Conservation (phyloP, 2,329 filamentous ascomycete genomes). For the Nigrograna mackinnonii region DNA sequence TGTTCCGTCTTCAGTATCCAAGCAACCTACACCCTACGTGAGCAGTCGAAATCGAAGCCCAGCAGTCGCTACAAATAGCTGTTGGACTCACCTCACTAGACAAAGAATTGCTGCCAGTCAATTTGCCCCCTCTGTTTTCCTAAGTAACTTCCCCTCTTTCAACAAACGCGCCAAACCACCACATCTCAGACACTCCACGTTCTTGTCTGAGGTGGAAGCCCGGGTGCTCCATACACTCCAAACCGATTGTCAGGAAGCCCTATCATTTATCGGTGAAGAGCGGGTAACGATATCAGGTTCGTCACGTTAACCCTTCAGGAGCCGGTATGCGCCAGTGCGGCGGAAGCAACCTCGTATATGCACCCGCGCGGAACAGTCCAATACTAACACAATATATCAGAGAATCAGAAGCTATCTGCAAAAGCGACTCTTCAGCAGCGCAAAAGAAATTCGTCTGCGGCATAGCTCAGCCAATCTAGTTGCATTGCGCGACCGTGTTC, state of each 20-base stretch:
- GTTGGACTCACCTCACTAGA: conserved; percentile 32
- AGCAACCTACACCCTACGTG: conserved; percentile 35
- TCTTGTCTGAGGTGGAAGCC: conserved; percentile 22
- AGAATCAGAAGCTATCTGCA: conserved; percentile 10
- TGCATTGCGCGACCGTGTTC: no score
- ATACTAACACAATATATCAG: conserved; percentile 31
- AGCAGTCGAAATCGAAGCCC: conserved; percentile 36
- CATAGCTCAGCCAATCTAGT: no score
- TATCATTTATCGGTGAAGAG: conserved; percentile 33
- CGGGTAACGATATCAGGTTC: conserved; percentile 40
- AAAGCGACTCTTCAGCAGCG: conserved; percentile 16
- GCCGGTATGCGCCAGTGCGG: conserved; percentile 34
- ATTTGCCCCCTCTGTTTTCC: conserved; percentile 33
- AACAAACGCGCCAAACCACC: conserved; percentile 36
- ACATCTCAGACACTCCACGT: conserved; percentile 36
- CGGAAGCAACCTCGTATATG: conserved; percentile 34
- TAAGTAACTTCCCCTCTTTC: conserved; percentile 31
- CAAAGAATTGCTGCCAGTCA: conserved; percentile 39
- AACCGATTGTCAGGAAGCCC: no score
- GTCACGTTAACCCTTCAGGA: conserved; percentile 30
- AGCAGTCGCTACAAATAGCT: conserved; percentile 44
- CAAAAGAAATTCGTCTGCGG: no score
- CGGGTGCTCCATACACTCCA: conserved; percentile 20
- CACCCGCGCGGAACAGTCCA: conserved; percentile 4
- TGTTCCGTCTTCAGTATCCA: conserved; percentile 44